phyloP scores from a whole-genome alignment of 139 green algal species.

The Coccomyxa sp. region DNA sequence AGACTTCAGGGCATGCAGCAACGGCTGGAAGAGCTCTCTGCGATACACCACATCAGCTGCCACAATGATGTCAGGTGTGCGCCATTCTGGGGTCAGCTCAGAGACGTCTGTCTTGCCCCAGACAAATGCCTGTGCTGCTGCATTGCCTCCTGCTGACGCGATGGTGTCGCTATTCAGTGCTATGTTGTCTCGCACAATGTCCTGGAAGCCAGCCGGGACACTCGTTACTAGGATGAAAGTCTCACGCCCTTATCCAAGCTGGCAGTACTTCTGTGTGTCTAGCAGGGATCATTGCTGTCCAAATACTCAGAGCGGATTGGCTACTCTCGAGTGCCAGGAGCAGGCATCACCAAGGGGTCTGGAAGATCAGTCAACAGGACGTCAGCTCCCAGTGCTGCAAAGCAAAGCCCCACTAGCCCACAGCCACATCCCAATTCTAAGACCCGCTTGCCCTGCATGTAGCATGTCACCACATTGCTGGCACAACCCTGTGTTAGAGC shows the following conservation, averaged over 20 bases:
- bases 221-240: too few relatives aligned
- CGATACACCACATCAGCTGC: constrained; percentile 40
- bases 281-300: too few relatives aligned
- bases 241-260: too few relatives aligned
- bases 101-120: constrained; percentile 19
- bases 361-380: constrained; percentile 43
- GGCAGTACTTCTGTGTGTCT: too few relatives aligned
- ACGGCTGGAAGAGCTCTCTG: constrained; percentile 18
- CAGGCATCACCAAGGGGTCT: not conserved
- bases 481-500: too few relatives aligned
- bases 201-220: not conserved
- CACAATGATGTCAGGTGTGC: constrained; percentile 27
- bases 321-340: not conserved
- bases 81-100: constrained; percentile 6
- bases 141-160: constrained; percentile 4
- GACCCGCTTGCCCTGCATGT: constrained; percentile 28
- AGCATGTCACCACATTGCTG: too few relatives aligned
- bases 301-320: too few relatives aligned
- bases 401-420: constrained; percentile 44
- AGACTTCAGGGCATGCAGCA: constrained; percentile 14
- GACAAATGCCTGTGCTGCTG: constrained; percentile 9
- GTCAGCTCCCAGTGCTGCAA: constrained; percentile 42
- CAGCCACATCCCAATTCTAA: constrained; percentile 49
- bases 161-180: not conserved
- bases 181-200: constrained; percentile 7